These are phyloP conservation scores for Periconia sp. DNA, from an alignment of 2,329 filamentous ascomycete species.

Conservation along the genomic window DNA sequence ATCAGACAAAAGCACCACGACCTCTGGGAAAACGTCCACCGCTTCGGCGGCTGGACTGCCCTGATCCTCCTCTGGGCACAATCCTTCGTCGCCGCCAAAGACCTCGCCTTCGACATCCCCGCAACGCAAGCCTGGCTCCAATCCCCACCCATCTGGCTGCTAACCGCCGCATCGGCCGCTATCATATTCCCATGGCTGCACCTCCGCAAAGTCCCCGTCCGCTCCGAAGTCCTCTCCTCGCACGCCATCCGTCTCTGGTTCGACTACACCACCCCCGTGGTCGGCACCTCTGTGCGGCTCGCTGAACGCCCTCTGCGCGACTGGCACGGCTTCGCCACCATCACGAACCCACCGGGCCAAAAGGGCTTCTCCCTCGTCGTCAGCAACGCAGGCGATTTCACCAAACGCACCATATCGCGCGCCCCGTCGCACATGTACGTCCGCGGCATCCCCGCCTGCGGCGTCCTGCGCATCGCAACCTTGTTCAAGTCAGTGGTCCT, in stretches of 20 bases:
- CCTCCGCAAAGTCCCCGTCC: constrained; percentile 68
- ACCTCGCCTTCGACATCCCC: constrained; percentile 18
- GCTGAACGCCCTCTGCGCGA: constrained; percentile 37
- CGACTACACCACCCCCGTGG: constrained; percentile 34
- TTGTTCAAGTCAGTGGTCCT: constrained; percentile 41
- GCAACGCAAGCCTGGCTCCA: constrained; percentile 25
- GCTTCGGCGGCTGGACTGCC: constrained; percentile 42
- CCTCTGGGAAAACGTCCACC: constrained; percentile 39
- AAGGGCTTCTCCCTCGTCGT: constrained; percentile 40
- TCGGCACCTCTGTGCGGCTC: constrained; percentile 36
- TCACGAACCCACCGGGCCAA: constrained; percentile 30
- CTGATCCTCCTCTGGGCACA: constrained; percentile 41
- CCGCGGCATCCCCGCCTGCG: constrained; percentile 39
- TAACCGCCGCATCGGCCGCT: constrained; percentile 65
- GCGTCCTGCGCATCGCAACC: constrained; percentile 39
- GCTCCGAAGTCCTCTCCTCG: constrained; percentile 68
- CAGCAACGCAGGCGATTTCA: constrained; percentile 44
- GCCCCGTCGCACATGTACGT: constrained; percentile 40
- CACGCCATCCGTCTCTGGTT: constrained; percentile 72
- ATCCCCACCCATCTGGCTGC: constrained; percentile 64
- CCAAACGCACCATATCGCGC: constrained; percentile 33
- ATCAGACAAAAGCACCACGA: constrained; percentile 38
- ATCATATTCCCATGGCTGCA: constrained; percentile 75
- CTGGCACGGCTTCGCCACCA: constrained; percentile 45
- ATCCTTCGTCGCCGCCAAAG: constrained; percentile 27